These are phyloP conservation scores for Artemisia argyi DNA, from an alignment of 129 eudicot species.

Conservation along the genomic window DNA sequence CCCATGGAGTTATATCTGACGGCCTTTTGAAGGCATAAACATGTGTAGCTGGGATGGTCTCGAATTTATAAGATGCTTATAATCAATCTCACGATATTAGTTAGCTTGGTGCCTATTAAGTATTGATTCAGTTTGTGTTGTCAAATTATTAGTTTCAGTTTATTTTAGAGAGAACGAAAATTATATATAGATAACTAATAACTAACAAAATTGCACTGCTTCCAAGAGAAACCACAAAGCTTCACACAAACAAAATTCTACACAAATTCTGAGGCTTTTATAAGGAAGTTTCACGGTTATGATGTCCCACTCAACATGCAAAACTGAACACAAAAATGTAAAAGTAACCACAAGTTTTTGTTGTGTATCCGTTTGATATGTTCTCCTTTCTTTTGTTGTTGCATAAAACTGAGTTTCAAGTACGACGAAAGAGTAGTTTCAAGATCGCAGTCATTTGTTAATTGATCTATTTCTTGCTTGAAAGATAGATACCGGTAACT, in stretches of 20 bases:
- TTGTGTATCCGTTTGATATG: conserved; percentile 8
- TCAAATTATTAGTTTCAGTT: too few relatives aligned
- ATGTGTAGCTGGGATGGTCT: too few relatives aligned
- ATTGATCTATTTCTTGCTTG: conserved; percentile 54
- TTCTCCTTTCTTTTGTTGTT: conserved; percentile 6
- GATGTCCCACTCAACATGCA: background rate
- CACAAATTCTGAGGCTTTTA: background rate
- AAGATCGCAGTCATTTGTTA: background rate
- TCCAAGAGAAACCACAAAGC: background rate
- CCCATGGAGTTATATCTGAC: too few relatives aligned
- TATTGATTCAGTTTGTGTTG: too few relatives aligned
- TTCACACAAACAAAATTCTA: background rate
- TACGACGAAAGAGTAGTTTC: background rate
- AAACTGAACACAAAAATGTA: background rate
- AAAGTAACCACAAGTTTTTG: conserved; percentile 1
- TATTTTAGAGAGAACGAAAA: too few relatives aligned
- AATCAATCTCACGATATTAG: too few relatives aligned
- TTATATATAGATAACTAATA: too few relatives aligned
- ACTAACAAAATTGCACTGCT: too few relatives aligned
- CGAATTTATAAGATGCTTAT: too few relatives aligned
- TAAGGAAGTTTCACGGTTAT: background rate
- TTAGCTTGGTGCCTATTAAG: too few relatives aligned
- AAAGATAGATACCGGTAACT: conserved; percentile 70
- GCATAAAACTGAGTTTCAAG: background rate
- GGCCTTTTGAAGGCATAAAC: too few relatives aligned